Conservation (phyloP, 768 basidiomycete genomes). For the Lentinula guzmanii region DNA sequence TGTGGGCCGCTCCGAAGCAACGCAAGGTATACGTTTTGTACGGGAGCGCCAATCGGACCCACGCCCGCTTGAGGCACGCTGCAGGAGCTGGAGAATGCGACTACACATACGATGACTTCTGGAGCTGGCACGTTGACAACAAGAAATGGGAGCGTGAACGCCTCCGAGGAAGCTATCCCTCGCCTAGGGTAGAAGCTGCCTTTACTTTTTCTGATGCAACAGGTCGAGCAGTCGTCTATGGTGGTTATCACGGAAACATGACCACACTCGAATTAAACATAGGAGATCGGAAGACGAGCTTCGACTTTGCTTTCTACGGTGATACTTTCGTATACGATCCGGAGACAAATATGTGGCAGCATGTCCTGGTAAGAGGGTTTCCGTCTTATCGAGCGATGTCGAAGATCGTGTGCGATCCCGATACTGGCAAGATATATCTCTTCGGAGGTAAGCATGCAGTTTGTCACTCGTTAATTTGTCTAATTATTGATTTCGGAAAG, state of each 20-base stretch:
- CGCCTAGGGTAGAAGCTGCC: constrained; percentile 18
- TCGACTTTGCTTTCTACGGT: constrained; percentile 19
- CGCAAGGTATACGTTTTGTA: too few relatives aligned
- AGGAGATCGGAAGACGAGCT: not conserved
- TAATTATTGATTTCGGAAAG: not conserved
- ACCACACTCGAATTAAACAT: not conserved
- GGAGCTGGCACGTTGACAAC: constrained; percentile 17
- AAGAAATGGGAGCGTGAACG: constrained; percentile 18
- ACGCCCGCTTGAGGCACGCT: constrained; percentile 2
- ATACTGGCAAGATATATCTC: constrained; percentile 19
- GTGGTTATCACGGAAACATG: constrained; percentile 2
- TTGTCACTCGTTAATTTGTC: not conserved
- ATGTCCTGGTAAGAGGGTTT: constrained; percentile 20
- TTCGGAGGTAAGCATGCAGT: constrained; percentile 16
- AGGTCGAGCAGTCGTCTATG: not conserved
- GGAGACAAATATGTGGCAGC: constrained; percentile 15
- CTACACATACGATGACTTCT: constrained; percentile 17
- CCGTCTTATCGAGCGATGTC: constrained; percentile 23
- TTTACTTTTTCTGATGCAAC: constrained; percentile 7
- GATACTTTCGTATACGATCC: constrained; percentile 20
- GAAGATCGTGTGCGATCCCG: constrained; percentile 18
- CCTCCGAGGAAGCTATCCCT: constrained; percentile 17
- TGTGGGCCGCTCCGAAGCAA: constrained; percentile 13
- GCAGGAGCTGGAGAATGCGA: not conserved
- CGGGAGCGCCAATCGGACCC: constrained; percentile 13